Percentiles rank a stretch among this genome's conserved stretches.
Conservation (phyloP, 768 basidiomycete genomes). For the Scleroderma bovista region DNA sequence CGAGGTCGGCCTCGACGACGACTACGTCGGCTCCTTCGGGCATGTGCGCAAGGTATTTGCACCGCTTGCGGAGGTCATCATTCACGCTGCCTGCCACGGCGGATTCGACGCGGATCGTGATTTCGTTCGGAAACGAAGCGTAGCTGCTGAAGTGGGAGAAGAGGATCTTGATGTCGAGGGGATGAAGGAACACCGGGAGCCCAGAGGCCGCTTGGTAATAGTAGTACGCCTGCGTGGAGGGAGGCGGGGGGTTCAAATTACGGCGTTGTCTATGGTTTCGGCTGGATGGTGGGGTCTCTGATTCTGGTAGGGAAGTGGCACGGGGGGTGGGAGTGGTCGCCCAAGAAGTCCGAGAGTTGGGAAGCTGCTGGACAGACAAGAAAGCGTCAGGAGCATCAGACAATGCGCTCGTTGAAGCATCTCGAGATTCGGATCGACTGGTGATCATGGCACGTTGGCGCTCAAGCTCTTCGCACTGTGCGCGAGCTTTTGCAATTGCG, state of each 20-base stretch:
- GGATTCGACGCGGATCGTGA: slow-evolving; percentile 77
- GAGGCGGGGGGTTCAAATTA: slow-evolving; percentile 83
- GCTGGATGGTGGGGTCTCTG: slow-evolving; percentile 6
- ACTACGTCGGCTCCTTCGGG: slow-evolving; percentile 90
- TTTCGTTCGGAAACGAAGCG: slow-evolving; percentile 75
- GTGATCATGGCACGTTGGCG: slow-evolving; percentile 26
- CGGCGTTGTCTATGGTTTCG: slow-evolving; percentile 53
- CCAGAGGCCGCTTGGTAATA: slow-evolving; percentile 96
- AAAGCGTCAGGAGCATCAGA: slow-evolving; percentile 56
- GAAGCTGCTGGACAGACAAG: slow-evolving; percentile 38
- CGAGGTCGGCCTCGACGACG: slow-evolving; percentile 86
- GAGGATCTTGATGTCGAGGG: slow-evolving; percentile 91
- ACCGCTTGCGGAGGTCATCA: slow-evolving; percentile 89
- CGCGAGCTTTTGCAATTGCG: slow-evolving; percentile 57
- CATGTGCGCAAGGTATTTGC: slow-evolving; percentile 92
- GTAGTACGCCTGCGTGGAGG: slow-evolving; percentile 85
- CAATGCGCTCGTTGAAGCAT: slow-evolving; percentile 4
- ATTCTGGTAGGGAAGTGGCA: neutral
- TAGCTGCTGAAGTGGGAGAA: slow-evolving; percentile 80
- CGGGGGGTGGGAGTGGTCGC: neutral
- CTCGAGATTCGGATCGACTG: slow-evolving; percentile 20
- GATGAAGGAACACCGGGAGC: slow-evolving; percentile 87
- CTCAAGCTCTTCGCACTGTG: slow-evolving; percentile 50
- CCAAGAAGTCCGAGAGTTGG: slow-evolving; percentile 8
- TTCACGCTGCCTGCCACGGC: slow-evolving; percentile 76